These are phyloP conservation scores for Ensete glaucum DNA, from an alignment of 176 grass and related monocot species.

Conservation along the genomic window DNA sequence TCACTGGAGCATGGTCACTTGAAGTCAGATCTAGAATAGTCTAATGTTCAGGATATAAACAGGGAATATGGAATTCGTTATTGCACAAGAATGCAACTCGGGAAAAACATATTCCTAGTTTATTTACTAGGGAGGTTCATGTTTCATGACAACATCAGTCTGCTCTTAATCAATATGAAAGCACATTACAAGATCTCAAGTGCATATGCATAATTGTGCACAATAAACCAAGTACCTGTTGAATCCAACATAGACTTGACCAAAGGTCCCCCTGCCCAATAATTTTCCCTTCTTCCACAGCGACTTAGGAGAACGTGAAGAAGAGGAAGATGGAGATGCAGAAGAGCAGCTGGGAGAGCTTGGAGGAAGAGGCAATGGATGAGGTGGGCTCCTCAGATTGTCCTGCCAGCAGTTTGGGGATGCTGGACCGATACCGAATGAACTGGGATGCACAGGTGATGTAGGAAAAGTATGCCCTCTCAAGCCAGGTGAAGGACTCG, in stretches of 20 bases:
- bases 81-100: too few relatives aligned
- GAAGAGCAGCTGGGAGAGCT: conserved; percentile 16
- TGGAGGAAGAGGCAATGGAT: conserved; percentile 59
- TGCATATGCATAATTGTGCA: not conserved
- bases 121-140: too few relatives aligned
- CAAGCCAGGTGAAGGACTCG: conserved; percentile 34
- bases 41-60: not conserved
- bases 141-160: not conserved
- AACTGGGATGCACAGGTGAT: conserved; percentile 37
- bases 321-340: conserved; percentile 6
- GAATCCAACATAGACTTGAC: conserved; percentile 67
- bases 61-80: too few relatives aligned
- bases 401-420: conserved; percentile 46
- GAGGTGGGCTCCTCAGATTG: conserved; percentile 25
- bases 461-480: conserved; percentile 31
- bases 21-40: not conserved
- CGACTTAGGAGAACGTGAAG: conserved; percentile 34
- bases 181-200: not conserved
- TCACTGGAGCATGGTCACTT: conserved; percentile 40
- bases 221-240: conserved; percentile 39
- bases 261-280: conserved; percentile 65
- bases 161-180: not conserved
- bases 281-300: conserved; percentile 62
- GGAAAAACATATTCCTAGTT: too few relatives aligned
- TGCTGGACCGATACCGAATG: conserved; percentile 35